phyloP scores from a whole-genome alignment of 495 filamentous ascomycete species.

The Tuber brumale region DNA sequence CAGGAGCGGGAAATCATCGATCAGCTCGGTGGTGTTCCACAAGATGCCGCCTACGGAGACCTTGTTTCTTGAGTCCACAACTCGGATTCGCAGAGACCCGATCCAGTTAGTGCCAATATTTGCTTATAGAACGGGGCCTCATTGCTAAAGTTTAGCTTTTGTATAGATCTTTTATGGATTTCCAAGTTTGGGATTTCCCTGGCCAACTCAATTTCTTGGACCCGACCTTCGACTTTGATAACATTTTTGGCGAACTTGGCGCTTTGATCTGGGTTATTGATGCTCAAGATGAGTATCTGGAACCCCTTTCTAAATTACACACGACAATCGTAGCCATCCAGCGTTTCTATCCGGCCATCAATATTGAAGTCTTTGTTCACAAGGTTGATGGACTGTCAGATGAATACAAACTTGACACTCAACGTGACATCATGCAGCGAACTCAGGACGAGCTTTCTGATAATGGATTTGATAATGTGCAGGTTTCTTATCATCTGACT shows the following conservation, averaged over 20 bases:
- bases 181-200: conserved; percentile 96
- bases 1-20: conserved; percentile 96
- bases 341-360: conserved; percentile 78
- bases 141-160: conserved; percentile 28
- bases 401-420: conserved; percentile 87
- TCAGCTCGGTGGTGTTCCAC: conserved; percentile 94
- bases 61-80: conserved; percentile 88
- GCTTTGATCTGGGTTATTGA: conserved; percentile 98
- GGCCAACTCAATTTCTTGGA: conserved; percentile 87
- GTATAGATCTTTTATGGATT: conserved; percentile 90
- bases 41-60: conserved; percentile 94
- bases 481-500: conserved; percentile 86
- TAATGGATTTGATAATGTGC: conserved; percentile 81
- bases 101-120: conserved; percentile 64
- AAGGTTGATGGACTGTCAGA: conserved; percentile 93
- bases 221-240: conserved; percentile 76
- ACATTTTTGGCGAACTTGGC: conserved; percentile 86
- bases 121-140: background rate
- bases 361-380: conserved; percentile 96
- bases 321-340: conserved; percentile 79
- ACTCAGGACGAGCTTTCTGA: conserved; percentile 95
- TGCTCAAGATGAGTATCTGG: conserved; percentile 92
- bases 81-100: conserved; percentile 81
- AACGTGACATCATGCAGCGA: conserved; percentile 90
- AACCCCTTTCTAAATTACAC: conserved; percentile 79